Percentiles rank a stretch among this genome's conserved stretches.
Conservation (phyloP, 2,329 filamentous ascomycete genomes). For the Xylaria polymorpha region DNA sequence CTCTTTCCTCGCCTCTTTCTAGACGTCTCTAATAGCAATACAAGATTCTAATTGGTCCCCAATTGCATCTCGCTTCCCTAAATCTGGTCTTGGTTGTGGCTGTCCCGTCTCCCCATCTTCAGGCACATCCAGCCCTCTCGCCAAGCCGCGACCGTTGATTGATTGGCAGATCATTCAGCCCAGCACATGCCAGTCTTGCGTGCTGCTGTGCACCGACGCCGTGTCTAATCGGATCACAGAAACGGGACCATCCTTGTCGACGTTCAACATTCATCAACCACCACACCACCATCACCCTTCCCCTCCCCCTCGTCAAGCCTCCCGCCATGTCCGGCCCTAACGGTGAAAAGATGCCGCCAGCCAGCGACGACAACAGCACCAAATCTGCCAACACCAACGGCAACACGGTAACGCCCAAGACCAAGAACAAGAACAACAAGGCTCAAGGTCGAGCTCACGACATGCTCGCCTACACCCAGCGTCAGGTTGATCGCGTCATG, state of each 20-base stretch:
- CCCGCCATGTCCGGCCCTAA: background rate
- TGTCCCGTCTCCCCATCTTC: background rate
- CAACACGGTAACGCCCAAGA: conserved; percentile 41
- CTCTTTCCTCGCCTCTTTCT: background rate
- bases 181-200: background rate
- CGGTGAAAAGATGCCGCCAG: background rate
- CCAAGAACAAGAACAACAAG: conserved; percentile 42
- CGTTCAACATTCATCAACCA: background rate
- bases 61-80: background rate
- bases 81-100: background rate
- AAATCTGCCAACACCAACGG: conserved; percentile 31
- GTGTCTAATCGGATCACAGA: background rate
- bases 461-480: conserved; percentile 56
- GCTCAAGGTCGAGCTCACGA: conserved; percentile 46
- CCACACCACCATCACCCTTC: background rate
- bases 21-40: background rate
- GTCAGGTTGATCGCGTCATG: conserved; percentile 63
- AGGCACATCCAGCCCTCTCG: background rate
- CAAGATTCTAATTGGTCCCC: conserved; percentile 3
- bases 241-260: background rate
- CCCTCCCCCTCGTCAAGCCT: no score
- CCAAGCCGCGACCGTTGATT: background rate
- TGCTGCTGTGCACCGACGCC: background rate
- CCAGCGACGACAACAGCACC: conserved; percentile 4
- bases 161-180: background rate